Percentiles rank a stretch among this genome's conserved stretches.
These are phyloP conservation scores for Malus hybrid DNA, from an alignment of 331 rosid genomes.

Conservation along the genomic window DNA sequence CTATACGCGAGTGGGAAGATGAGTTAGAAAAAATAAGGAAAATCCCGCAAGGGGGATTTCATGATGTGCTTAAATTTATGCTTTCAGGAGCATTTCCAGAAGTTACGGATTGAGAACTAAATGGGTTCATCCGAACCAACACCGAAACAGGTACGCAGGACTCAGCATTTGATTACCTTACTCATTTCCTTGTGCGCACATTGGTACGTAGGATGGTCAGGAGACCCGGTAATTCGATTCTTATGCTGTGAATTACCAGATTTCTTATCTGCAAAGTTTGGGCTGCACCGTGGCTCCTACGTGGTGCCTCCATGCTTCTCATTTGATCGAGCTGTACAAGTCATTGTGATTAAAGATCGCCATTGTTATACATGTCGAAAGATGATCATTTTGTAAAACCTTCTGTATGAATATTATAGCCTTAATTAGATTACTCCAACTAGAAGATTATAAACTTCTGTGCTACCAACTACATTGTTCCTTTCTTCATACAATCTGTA, in stretches of 20 bases:
- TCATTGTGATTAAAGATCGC: slow-evolving; percentile 35
- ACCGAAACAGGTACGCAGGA: slow-evolving; percentile 56
- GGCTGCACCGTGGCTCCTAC: slow-evolving; percentile 80
- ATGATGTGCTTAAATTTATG: background rate
- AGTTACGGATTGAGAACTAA: slow-evolving; percentile 65
- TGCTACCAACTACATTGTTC: too few relatives aligned
- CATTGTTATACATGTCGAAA: background rate
- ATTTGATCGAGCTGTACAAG: slow-evolving; percentile 82
- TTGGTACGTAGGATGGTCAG: background rate
- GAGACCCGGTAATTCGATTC: background rate
- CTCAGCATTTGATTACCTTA: too few relatives aligned
- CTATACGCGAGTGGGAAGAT: too few relatives aligned
- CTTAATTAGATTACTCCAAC: too few relatives aligned
- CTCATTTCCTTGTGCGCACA: background rate
- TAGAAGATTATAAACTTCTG: too few relatives aligned
- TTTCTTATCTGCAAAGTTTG: slow-evolving; percentile 69
- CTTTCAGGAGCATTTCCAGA: slow-evolving; percentile 74
- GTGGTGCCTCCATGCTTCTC: slow-evolving; percentile 85
- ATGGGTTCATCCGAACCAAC: slow-evolving; percentile 41
- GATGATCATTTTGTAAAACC: background rate
- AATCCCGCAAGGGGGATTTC: too few relatives aligned
- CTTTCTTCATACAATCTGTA: too few relatives aligned
- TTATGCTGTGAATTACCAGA: slow-evolving; percentile 33
- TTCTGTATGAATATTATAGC: background rate
- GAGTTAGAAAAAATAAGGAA: too few relatives aligned